A percentile compares a stretch with the other conserved stretches of the same genome.
Conservation (phyloP, 345 rosid species). For the Hibiscus syriacus region DNA sequence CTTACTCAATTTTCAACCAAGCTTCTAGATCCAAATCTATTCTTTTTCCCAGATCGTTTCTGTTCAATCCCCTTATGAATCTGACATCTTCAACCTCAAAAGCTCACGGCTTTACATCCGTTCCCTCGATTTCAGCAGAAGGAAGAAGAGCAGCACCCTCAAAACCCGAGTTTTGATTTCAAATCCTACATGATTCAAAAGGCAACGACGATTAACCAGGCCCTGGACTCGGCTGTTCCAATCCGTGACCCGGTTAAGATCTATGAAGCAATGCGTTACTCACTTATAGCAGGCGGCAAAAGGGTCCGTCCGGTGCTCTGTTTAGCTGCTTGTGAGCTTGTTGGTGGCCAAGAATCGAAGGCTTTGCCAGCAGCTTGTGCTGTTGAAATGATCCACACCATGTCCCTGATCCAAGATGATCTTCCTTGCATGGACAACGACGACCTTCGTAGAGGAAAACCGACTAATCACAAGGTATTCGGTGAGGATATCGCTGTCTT, state of each 20-base stretch:
- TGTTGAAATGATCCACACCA: too few species aligned
- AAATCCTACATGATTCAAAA: conserved; percentile 60
- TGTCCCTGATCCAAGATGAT: conserved; percentile 88
- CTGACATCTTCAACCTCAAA: background rate
- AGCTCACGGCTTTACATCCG: conserved; percentile 16
- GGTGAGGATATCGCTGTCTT: too few species aligned
- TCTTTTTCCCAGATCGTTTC: conserved; percentile 11
- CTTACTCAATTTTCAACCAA: conserved; percentile 19
- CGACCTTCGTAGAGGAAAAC: conserved; percentile 76
- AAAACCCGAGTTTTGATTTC: conserved; percentile 56
- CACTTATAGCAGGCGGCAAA: conserved; percentile 83
- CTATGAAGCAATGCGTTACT: conserved; percentile 92
- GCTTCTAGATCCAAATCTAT: conserved; percentile 32
- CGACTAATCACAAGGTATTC: too few species aligned
- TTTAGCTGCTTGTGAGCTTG: conserved; percentile 80
- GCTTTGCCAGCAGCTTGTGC: conserved; percentile 97
- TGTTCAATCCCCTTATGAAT: conserved; percentile 10
- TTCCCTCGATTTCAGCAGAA: conserved; percentile 16
- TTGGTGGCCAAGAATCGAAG: conserved; percentile 51
- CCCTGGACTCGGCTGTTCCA: conserved; percentile 55
- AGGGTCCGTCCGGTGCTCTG: conserved; percentile 77
- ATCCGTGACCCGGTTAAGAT: conserved; percentile 62
- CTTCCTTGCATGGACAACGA: conserved; percentile 95
- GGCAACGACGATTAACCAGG: conserved; percentile 55
- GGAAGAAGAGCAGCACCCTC: conserved; percentile 24